phyloP scores from a whole-genome alignment of 345 rosid genomes.

The Sapria himalayana region DNA sequence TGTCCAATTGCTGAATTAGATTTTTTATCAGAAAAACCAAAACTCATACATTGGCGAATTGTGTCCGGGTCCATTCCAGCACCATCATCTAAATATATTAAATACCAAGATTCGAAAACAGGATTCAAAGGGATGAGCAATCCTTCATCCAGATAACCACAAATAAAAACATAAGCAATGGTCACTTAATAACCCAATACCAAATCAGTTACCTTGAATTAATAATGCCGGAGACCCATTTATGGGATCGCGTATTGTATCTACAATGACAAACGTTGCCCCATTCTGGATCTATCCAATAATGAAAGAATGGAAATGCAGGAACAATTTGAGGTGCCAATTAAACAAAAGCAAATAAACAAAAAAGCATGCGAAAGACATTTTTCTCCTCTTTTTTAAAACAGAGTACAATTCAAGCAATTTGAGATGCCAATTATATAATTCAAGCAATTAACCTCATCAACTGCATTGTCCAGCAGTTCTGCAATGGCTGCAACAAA shows the following conservation, averaged over 20 bases:
- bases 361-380: no score
- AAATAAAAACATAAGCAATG: neutral
- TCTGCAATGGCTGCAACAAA: constrained; percentile 70
- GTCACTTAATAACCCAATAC: neutral
- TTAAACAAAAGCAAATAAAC: constrained; percentile 9
- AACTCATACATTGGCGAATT: constrained; percentile 77
- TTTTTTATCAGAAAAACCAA: constrained; percentile 88
- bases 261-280: constrained; percentile 85
- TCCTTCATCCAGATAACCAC: neutral
- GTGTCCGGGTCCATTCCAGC: constrained; percentile 94
- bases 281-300: constrained; percentile 79
- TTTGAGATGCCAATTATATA: constrained; percentile 15
- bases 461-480: constrained; percentile 82
- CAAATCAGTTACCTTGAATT: constrained; percentile 46
- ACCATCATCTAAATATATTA: constrained; percentile 57
- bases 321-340: constrained; percentile 13
- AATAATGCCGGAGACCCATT: constrained; percentile 51
- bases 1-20: constrained; percentile 57
- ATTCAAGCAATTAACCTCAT: constrained; percentile 46
- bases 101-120: constrained; percentile 1
- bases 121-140: neutral
- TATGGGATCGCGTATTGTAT: constrained; percentile 57
- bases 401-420: no score
- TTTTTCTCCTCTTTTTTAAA: no score
- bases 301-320: constrained; percentile 9